phyloP scores from a whole-genome alignment of 2,329 filamentous ascomycete genomes.

The Cryphonectria naterciae region DNA sequence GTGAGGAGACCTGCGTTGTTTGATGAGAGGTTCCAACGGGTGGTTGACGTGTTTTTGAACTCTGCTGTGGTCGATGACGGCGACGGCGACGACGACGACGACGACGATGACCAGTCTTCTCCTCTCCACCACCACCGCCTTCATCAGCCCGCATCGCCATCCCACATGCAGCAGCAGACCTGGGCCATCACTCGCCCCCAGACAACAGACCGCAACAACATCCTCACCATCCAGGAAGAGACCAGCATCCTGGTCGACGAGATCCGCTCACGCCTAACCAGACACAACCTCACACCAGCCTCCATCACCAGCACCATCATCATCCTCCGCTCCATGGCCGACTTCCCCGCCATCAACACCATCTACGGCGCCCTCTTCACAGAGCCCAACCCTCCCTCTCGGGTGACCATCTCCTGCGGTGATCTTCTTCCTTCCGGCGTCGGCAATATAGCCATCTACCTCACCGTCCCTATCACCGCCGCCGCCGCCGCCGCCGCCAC shows the following conservation, averaged over 20 bases:
- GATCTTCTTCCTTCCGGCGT: conserved; percentile 60
- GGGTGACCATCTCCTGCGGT: conserved; percentile 83
- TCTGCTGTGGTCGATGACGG: conserved; percentile 5
- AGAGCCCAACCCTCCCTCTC: conserved; percentile 79
- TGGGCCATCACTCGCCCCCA: conserved; percentile 16
- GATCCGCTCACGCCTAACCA: conserved; percentile 46
- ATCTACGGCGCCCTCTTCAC: conserved; percentile 77
- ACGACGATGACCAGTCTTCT: neutral
- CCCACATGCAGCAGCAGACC: conserved; percentile 21
- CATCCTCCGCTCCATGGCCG: conserved; percentile 76
- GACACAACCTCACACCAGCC: conserved; percentile 41
- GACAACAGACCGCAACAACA: conserved; percentile 6
- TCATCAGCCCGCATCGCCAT: conserved; percentile 31
- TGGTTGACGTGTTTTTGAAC: conserved; percentile 42
- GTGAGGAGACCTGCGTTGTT: conserved; percentile 67
- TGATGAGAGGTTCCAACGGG: conserved; percentile 61
- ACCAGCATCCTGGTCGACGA: conserved; percentile 52
- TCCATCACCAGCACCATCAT: conserved; percentile 64
- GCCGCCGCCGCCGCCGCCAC: conserved; percentile 33
- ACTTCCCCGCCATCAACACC: conserved; percentile 76
- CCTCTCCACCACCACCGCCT: neutral
- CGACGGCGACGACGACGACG: neutral
- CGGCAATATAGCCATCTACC: conserved; percentile 63
- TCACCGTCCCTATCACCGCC: conserved; percentile 44
- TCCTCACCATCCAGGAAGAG: conserved; percentile 49